Conservation (phyloP, 257 asterid species). For the Penstemon newberryi region DNA sequence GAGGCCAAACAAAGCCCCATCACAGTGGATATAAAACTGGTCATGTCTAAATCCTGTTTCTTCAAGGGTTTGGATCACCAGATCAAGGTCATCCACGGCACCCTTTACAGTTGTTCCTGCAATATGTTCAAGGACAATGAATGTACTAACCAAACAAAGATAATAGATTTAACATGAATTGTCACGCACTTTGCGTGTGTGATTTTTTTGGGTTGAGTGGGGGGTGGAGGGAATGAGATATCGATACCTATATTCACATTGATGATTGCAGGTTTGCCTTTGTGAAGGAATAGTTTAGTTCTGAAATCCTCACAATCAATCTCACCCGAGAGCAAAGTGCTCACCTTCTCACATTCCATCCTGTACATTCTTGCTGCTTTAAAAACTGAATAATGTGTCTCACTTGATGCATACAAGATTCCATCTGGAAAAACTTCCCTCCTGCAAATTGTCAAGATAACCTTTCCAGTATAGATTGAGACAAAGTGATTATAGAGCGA, state of each 20-base stretch:
- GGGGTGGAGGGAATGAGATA: no score
- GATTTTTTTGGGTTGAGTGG: no score
- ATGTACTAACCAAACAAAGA: no score
- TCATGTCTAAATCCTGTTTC: constrained; percentile 76
- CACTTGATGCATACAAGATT: constrained; percentile 82
- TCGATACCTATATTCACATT: constrained; percentile 80
- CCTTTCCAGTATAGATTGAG: background rate
- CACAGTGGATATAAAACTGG: constrained; percentile 93
- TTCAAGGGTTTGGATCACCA: constrained; percentile 84
- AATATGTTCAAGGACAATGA: background rate
- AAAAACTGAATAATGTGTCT: constrained; percentile 89
- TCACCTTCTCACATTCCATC: constrained; percentile 88
- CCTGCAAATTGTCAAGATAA: constrained; percentile 44
- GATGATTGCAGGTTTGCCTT: constrained; percentile 90
- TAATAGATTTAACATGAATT: no score
- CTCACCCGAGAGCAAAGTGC: constrained; percentile 80
- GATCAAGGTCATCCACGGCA: constrained; percentile 98
- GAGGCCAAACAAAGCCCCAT: constrained; percentile 94
- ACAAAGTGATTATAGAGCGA: constrained; percentile 13
- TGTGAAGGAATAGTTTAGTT: constrained; percentile 59
- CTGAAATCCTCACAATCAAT: constrained; percentile 84
- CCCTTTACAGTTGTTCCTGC: constrained; percentile 98
- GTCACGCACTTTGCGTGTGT: no score
- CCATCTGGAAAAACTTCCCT: constrained; percentile 97
- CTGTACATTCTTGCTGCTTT: constrained; percentile 98